Base-by-base conservation (phyloP, 352 stramenopile genomes). In the Bremia lactucae region DNA sequence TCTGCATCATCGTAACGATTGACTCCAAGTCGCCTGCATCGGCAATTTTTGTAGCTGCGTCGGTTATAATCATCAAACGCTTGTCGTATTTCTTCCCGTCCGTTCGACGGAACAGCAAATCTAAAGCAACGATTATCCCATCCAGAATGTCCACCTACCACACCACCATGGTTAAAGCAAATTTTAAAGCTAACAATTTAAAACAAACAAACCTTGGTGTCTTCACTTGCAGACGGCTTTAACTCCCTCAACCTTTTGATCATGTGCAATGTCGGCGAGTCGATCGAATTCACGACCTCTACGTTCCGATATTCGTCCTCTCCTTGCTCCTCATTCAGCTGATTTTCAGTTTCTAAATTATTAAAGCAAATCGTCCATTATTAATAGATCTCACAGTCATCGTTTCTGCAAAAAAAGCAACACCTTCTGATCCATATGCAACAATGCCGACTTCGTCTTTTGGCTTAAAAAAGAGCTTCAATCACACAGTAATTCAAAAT, bases 401-500 rank as follows among this genome's bases (percentile, higher is more conserved):
- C n/a, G 13, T 29, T 18, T 6, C 2, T 34, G 4, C 6, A 11
- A 21, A 13, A 8, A 20, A 18, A 41, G 14, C 16, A 25, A 34
- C n/a, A 57, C 43, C 68, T 67, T 72, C 56, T 0, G 75, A 82
- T 23, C 78, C 78, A 36, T 82, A 90, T 10, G 75, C 45, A n/a
- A 90, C 72, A 31, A 90, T 68, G 22, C 75, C 75, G 35, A 90
- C 46, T 25, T 90, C 75, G 45, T 90, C 78, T 49, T 88, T 86
- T 6, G 75, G 60, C 34, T 82, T 80, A 52, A 82, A 85, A 34
- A 87, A 83, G 16, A 90, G 52, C 75, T 87, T 34, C 5, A 7
- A 14, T 13, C 3, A 40, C 9, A 36, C 16, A 39, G 4, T 28
- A 2, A 46, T 21, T n/a, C 20, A 15, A 14, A 42, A 10, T 1